Evolutionary conservation across 164 flowering plant species (phyloP), one percentile per base, ranked within the genome.

Genomic region (Chloranthus sessilifolius): DNA sequence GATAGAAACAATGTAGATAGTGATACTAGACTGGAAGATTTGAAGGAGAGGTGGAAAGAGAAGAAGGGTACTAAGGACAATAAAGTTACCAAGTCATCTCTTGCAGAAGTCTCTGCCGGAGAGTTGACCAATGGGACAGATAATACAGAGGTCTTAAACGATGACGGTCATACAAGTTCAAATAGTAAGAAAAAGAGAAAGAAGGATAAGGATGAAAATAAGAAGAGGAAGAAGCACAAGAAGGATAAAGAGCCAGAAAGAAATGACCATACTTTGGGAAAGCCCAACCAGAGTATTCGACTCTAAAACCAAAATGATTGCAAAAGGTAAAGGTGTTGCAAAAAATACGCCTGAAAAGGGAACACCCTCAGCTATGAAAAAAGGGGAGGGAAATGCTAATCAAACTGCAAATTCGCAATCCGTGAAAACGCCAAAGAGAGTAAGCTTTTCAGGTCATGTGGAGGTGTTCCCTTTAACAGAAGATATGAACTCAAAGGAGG

Each of bases 381-480:
- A 42, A 24, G 21, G 26, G 21, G 28, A 10, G 1, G 21, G 41
- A 11, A 24, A 0, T 5, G 19, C 37, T 15, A 45, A 59, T 41
- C 20, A 20, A 11, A 15, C 58, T 17, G 47, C 16, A 39, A 56
- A 52, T 27, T 37, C 57, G n/a, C 34, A 53, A 40, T 24, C 43
- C 7, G 50, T 33, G 16, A 27, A 29, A 41, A 30, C 33, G 19
- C 43, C 68, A 4, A 73, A 66, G 38, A 70, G 55, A 43, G 83
- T 73, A 30, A 63, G 63, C 19, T 75, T 72, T 55, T 55, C 71
- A 16, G 61, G 41, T 24, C 39, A 53, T 15, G 68, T 68, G 28
- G 74, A 78, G 56, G 69, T 72, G 26, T 74, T 74, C 58, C 68
- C 75, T 42, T 19, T 35, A 26, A 24, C 58, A 7, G 69, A 63